Conservation (phyloP, 805 yeast genomes). For the Candida peoriensis region DNA sequence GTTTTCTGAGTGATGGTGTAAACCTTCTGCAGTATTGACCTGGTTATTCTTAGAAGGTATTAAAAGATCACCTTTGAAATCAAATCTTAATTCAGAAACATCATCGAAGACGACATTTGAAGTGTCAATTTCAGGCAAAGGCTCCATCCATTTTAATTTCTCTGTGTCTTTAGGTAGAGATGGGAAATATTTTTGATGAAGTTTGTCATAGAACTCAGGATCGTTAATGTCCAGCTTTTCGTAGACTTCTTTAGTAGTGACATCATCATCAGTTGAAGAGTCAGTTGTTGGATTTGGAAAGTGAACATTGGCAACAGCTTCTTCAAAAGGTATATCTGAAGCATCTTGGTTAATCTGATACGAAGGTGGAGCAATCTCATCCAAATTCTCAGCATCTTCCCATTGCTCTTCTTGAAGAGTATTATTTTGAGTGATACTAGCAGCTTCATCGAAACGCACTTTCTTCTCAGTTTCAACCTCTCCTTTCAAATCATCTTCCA, state of each 20-base stretch:
- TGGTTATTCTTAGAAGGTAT: conserved; percentile 45
- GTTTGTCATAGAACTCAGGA: conserved; percentile 70
- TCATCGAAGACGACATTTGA: conserved; percentile 32
- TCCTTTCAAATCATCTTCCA: conserved; percentile 1
- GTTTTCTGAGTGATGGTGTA: conserved; percentile 87
- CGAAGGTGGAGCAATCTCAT: conserved; percentile 47
- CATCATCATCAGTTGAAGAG: conserved; percentile 7
- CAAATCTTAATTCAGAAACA: conserved; percentile 75
- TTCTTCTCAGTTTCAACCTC: conserved; percentile 19
- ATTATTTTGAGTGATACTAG: conserved; percentile 19
- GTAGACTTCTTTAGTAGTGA: conserved; percentile 26
- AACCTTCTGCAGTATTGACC: conserved; percentile 55
- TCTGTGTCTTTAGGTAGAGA: conserved; percentile 79
- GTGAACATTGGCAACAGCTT: conserved; percentile 47
- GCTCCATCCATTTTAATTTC: conserved; percentile 89
- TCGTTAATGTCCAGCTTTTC: conserved; percentile 57
- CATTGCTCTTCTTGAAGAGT: conserved; percentile 32
- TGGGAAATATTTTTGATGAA: conserved; percentile 85
- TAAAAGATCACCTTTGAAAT: conserved; percentile 76
- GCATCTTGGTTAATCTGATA: conserved; percentile 42
- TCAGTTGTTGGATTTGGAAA: conserved; percentile 66
- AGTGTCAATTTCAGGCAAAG: conserved; percentile 42
- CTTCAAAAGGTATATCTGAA: conserved; percentile 39
- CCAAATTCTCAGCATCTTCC: conserved; percentile 44
- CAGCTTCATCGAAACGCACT: conserved; percentile 30